Evolutionary conservation across 2,329 filamentous ascomycete species (phyloP), one percentile per base, ranked within the genome.

Genomic region (Monilinia fructicola): DNA sequence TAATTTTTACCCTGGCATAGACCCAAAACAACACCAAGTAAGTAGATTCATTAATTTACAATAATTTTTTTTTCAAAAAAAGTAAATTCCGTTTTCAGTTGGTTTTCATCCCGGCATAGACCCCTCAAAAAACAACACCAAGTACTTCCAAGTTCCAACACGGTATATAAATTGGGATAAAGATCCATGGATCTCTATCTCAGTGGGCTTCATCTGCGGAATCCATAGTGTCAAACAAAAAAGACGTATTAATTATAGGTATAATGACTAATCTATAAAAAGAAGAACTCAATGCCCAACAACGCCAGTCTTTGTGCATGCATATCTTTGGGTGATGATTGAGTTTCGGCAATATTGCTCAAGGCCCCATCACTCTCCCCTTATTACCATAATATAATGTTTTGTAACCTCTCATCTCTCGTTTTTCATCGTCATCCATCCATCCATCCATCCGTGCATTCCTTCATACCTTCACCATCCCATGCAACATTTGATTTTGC

Each of bases 341-440:
- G 44, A 10, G 31, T 60, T 60, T 40, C 44, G 6, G 21, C 9
- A 23, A 26, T 38, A 11, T 38, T 7, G n/a, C 28, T 28, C 9
- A 23, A 50, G 16, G 7, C 42, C 16, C 28, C 35, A 38, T 11
- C 23, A 60, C 18, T 23, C 38, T 60, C 11, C 21, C 44, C 56
- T 48, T 23, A 38, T 50, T 60, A 60, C 56, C 56, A 60, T 23
- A 50, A 50, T 26, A 26, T 60, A 60, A 50, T n/a, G 48, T 54
- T 54, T 60, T 50, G 21, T 35, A 48, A 50, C 31, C 26, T 48
- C 56, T 50, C 56, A 50, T 60, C 56, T 50, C 44, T 60, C 56
- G 38, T 60, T 44, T 48, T 44, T 60, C 56, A 23, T 60, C 9
- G 44, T 38, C 56, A 50, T 50, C 56, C 26, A 60, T 60, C 31